Percentiles rank a stretch among this genome's conserved stretches.
These are phyloP conservation scores for Fusarium brachygibbosum DNA, from an alignment of 2,329 filamentous ascomycete genomes.

Conservation along the genomic window DNA sequence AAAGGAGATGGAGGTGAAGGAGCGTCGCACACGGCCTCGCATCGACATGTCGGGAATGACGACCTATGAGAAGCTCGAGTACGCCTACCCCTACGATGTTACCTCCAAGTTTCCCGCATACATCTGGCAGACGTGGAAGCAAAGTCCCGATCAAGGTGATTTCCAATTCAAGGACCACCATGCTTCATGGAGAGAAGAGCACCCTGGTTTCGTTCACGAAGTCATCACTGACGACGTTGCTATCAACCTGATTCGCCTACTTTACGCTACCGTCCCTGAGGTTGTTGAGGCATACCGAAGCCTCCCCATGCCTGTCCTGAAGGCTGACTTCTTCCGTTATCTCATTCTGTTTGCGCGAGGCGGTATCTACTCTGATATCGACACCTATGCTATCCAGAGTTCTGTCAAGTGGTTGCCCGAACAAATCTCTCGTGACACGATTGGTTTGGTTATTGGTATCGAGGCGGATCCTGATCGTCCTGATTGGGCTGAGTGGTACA, in stretches of 20 bases:
- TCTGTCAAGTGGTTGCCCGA: conserved; percentile 89
- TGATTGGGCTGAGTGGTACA: conserved; percentile 97
- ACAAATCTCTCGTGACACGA: conserved; percentile 78
- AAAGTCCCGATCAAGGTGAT: conserved; percentile 79
- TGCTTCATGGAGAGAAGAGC: conserved; percentile 87
- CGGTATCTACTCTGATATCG: conserved; percentile 88
- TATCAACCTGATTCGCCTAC: conserved; percentile 81
- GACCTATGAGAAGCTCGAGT: conserved; percentile 84
- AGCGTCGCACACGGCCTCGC: conserved; percentile 58
- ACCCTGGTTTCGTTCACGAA: conserved; percentile 95
- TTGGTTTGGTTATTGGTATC: conserved; percentile 93
- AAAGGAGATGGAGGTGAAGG: conserved; percentile 40
- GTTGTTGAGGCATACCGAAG: conserved; percentile 82
- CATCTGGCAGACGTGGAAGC: conserved; percentile 99
- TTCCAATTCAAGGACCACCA: conserved; percentile 88
- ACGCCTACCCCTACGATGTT: conserved; percentile 94
- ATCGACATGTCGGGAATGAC: conserved; percentile 79
- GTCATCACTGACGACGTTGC: conserved; percentile 94
- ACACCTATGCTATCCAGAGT: conserved; percentile 86
- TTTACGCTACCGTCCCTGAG: conserved; percentile 87
- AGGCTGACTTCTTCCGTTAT: conserved; percentile 85
- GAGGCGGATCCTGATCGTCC: conserved; percentile 94
- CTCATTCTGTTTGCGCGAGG: conserved; percentile 73
- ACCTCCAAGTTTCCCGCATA: conserved; percentile 93
- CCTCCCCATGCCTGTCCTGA: conserved; percentile 79